Evolutionary conservation across 345 rosid genomes (phyloP), one percentile per base, ranked within the genome.

Genomic region (Cardamine occulta): DNA sequence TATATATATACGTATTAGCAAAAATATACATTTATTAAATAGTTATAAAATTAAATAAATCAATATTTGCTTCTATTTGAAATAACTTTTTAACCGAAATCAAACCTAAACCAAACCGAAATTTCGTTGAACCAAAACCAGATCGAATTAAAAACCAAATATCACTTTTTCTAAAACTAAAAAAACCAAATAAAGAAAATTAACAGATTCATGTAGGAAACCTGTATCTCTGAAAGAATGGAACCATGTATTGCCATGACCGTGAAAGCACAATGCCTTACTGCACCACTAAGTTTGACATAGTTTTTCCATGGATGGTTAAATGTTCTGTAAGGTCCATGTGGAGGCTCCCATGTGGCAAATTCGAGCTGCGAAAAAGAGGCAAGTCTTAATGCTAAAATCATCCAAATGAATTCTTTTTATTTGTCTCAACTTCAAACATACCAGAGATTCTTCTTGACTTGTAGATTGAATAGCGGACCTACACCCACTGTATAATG

Each of bases 221-320:
- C 97, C 93, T 93, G 98, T 39, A 93, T 93, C 79, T 88, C 94
- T 11, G 96, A 82, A 68, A 93, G 93, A 28, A 93, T 82, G 74
- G 91, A 93, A 44, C 96, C 96, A 55, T 93, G 98, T 88, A 90
- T 84, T 9, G 98, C 95, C 96, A 93, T 93, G 82, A 90, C 94
- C 84, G 79, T 87, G 69, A 93, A 90, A 68, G 96, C 93, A 70
- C 96, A 93, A 80, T 93, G 96, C 81, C 98, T 85, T 62, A 93
- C 19, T 62, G 98, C 84, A 57, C 98, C 96, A 28, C 98, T 85
- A 23, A 90, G 73, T 82, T 88, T 84, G 58, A 85, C 87, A 73
- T 88, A 93, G 67, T 81, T 83, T 71, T 59, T 82, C 98, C 98
- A 93, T 0, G 96, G 98, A 59, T 93, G 89, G 14, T 77, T 83